These are phyloP conservation scores for Paracamarosporium sp. DNA, from an alignment of 2,329 filamentous ascomycete species.

Conservation along the genomic window DNA sequence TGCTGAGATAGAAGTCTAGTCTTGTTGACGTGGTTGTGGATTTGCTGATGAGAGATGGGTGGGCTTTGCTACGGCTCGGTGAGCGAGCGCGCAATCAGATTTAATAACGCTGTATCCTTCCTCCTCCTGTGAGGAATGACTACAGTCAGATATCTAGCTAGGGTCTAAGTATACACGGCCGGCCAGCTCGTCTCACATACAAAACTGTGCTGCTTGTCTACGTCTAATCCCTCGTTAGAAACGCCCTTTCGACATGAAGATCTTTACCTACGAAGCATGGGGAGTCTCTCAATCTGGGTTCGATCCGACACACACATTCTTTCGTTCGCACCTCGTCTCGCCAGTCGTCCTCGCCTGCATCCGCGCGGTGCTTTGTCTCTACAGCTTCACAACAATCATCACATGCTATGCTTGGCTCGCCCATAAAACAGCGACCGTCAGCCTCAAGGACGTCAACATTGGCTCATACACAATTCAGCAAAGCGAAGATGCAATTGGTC, in stretches of 20 bases:
- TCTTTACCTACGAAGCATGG: background rate
- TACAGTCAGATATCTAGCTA: background rate
- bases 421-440: background rate
- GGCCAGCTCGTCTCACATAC: background rate
- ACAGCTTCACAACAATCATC: background rate
- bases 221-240: background rate
- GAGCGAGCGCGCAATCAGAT: background rate
- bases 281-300: background rate
- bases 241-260: background rate
- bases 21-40: background rate
- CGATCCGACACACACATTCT: background rate
- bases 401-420: background rate
- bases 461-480: background rate
- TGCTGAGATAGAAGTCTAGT: background rate
- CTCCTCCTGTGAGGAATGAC: too few species aligned
- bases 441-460: background rate
- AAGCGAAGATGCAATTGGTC: background rate
- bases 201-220: background rate
- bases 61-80: background rate
- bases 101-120: background rate
- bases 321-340: background rate
- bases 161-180: background rate
- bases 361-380: background rate
- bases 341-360: background rate
- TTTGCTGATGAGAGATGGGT: background rate